Conservation (phyloP, 495 filamentous ascomycete species). For the Daldinia bambusicola region DNA sequence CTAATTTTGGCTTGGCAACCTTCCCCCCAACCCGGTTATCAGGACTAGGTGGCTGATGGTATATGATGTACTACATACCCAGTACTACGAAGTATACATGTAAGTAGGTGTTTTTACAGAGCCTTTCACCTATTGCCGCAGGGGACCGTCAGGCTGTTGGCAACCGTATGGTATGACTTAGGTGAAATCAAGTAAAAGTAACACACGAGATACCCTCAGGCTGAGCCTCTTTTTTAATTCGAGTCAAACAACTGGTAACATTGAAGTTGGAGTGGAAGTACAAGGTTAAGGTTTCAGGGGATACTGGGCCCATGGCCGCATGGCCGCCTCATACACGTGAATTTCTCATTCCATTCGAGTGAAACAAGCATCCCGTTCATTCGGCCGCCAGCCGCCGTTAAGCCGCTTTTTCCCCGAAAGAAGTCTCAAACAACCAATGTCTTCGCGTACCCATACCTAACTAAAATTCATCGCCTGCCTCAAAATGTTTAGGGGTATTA, state of each 20-base stretch:
- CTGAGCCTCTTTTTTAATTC: conserved; percentile 5
- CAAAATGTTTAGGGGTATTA: conserved; percentile 40
- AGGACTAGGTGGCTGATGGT: background rate
- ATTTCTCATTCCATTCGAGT: conserved; percentile 22
- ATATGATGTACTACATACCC: too few species aligned
- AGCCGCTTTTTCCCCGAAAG: conserved; percentile 7
- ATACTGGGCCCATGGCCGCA: conserved; percentile 15
- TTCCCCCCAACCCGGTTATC: background rate
- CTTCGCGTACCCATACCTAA: background rate
- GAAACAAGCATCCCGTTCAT: conserved; percentile 25
- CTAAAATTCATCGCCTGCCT: background rate
- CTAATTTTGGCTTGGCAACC: background rate
- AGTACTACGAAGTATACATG: too few species aligned
- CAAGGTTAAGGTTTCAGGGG: conserved; percentile 33
- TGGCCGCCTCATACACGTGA: conserved; percentile 25
- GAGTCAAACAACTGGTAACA: background rate
- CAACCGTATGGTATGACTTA: conserved; percentile 3
- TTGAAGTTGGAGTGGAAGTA: conserved; percentile 15
- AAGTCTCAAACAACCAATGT: background rate
- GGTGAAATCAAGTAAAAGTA: conserved; percentile 1
- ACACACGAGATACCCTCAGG: background rate
- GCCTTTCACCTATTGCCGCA: conserved; percentile 6
- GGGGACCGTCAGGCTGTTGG: conserved; percentile 13
- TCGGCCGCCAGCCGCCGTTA: conserved; percentile 18
- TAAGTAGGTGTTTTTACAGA: background rate